A percentile compares a stretch with the other conserved stretches of the same genome.
Conservation (phyloP, 1,284 basidiomycete species). For the Tilletia walkeri region DNA sequence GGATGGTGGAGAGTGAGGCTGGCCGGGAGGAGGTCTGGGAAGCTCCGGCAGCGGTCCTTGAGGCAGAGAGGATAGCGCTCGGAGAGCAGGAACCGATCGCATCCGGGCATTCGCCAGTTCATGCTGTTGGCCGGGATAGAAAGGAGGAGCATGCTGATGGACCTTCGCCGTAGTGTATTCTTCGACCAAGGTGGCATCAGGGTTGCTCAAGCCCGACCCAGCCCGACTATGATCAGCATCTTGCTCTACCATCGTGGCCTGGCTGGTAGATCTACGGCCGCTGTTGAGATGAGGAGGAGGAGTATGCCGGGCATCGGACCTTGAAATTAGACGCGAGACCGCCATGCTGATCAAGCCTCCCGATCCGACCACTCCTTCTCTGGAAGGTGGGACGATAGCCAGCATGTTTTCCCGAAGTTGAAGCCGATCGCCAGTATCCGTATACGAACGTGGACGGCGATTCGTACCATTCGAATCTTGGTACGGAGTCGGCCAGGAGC, state of each 20-base stretch:
- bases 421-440: background rate
- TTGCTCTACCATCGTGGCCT: too few relatives aligned
- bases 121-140: background rate
- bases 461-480: too few relatives aligned
- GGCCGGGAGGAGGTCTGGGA: background rate
- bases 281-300: too few relatives aligned
- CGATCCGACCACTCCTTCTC: background rate
- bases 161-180: too few relatives aligned
- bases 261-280: too few relatives aligned
- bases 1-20: too few relatives aligned
- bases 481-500: too few relatives aligned
- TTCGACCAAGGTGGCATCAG: too few relatives aligned
- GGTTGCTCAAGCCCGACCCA: too few relatives aligned
- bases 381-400: background rate
- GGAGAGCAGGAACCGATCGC: background rate
- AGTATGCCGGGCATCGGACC: too few relatives aligned
- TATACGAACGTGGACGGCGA: background rate
- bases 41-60: background rate
- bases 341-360: background rate
- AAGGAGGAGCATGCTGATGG: too few relatives aligned
- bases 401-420: constrained; percentile 13
- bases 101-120: background rate
- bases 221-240: too few relatives aligned
- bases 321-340: background rate
- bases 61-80: background rate